Evolutionary conservation across 225 moss, liverwort and hornwort species (phyloP).

Genomic region (Ulota crispa): DNA sequence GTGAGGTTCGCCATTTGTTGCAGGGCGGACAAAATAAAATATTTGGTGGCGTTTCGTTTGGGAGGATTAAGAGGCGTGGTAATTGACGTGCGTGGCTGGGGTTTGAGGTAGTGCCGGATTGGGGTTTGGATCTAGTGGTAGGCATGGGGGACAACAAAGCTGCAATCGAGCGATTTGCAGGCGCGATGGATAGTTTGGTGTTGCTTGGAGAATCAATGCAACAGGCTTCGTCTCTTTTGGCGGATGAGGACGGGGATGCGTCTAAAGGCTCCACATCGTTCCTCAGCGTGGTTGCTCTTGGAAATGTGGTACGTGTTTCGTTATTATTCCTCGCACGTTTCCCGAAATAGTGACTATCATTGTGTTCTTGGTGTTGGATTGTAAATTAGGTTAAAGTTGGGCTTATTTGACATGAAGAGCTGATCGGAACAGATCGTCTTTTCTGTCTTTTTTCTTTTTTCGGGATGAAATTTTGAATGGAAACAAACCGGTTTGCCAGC

Average conservation of each 20-base stretch:
- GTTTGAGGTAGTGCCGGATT: slow-evolving; percentile 22
- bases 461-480: not conserved
- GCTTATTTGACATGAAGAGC: not conserved
- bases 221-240: slow-evolving; percentile 88
- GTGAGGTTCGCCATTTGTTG: slow-evolving; percentile 8
- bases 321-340: not conserved
- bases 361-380: not conserved
- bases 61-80: not conserved
- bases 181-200: slow-evolving; percentile 90
- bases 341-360: not conserved
- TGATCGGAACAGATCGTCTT: not conserved
- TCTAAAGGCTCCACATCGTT: slow-evolving; percentile 61
- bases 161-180: slow-evolving; percentile 50
- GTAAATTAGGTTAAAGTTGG: slow-evolving; percentile 35
- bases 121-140: slow-evolving; percentile 37
- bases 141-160: slow-evolving; percentile 53
- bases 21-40: slow-evolving; percentile 28
- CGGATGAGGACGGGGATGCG: slow-evolving; percentile 80
- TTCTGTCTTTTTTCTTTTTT: not conserved
- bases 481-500: not conserved
- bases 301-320: slow-evolving; percentile 74
- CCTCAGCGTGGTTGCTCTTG: slow-evolving; percentile 84
- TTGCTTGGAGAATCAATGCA: slow-evolving; percentile 92
- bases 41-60: not conserved
- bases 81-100: slow-evolving; percentile 8